Evolutionary conservation across 2,329 filamentous ascomycete genomes (phyloP), one percentile per base, ranked within the genome.

Genomic region (Zymoseptoria tritici): DNA sequence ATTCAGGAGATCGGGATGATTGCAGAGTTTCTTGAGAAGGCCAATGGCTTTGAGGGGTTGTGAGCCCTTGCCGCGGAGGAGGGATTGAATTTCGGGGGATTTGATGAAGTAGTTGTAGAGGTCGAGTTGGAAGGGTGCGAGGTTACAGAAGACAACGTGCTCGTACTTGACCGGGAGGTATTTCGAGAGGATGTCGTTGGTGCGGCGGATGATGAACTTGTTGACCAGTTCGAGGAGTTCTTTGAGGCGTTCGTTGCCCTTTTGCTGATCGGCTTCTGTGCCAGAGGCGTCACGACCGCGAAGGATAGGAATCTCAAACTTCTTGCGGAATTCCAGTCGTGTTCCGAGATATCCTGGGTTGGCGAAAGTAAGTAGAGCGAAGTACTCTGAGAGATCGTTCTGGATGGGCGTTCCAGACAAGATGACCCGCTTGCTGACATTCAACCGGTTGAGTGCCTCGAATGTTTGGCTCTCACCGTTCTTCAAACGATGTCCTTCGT

Each of bases 151-250:
- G 0, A 99, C 94, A 29, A 99, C 94, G 73, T 99, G 94, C 75
- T 99, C 94, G 75, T 99, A 99, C 78, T 99, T 99, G 78, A 97
- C 87, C 0, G 94, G 94, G 60, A 99, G 78, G 72, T 99, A 99
- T 74, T 99, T 99, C 56, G 93, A 97, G 22, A 99, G 78, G 62
- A 99, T 96, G 71, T 99, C 94, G 81, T 99, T 99, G 3, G 93
- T 97, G 60, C 94, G 87, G 61, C 94, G 88, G 68, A 99, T 99
- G 73, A 99, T 95, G 77, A 99, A 99, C 71, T 96, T 97, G 78
- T 97, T 99, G 71, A 99, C 94, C 52, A 96, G 79, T 2, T 80
- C 80, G 2, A 96, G 84, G 13, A 99, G 82, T 69, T 96, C 93
- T 3, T 81, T 80, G 20, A 96, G 83, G 56, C 91, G 86, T 68